Base-by-base conservation (phyloP, 2,329 filamentous ascomycete species). In the Monosporascus sp. region DNA sequence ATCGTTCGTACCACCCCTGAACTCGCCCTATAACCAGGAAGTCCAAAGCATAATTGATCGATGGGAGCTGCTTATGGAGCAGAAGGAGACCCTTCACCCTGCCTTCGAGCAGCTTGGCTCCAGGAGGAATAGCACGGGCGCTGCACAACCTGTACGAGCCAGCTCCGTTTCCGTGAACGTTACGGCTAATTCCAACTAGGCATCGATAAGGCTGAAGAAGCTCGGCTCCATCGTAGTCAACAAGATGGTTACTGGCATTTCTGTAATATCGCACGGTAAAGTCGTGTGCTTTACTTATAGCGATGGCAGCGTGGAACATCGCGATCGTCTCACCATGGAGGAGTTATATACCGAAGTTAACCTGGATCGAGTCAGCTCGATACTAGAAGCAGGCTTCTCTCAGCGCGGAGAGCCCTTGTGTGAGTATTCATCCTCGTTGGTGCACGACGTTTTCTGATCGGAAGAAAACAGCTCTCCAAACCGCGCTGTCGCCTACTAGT, bases 251-350 rank as follows among this genome's bases (percentile, higher is more conserved):
- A 70, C 96, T 39, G 81, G 82, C 0, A 74, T 94, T 31, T 81
- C 86, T 47, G 74, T 83, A 2, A 76, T 88, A 18, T 86, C 88
- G 60, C 83, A 86, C 54, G 87, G 88, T 48, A 90, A 84, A 54
- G 77, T 88, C 2, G 58, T 96, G 2, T 84, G 86, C 31, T 76
- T 96, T 54, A 80, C 81, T 25, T 89, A 89, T 61, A 88, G 88
- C 56, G 91, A 96, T 65, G 89, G 92, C 11, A 87, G 84, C 0
- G 76, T 95, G 3, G 86, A 94, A 60, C 89, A 93, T 68, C 83
- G 89, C 52, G 88, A 95, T 63, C 82, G 90, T 11, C 77, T 81
- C 47, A 88, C 83, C 0, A 86, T 96, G 80, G 77, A 83, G 5
- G 78, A 85, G 50, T 74, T 92, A 1, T 84, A 82, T 57, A 79